A percentile compares a stretch with the other conserved stretches of the same genome.
Conservation (phyloP, 2,329 filamentous ascomycete genomes). For the Pseudogymnoascus sp. region DNA sequence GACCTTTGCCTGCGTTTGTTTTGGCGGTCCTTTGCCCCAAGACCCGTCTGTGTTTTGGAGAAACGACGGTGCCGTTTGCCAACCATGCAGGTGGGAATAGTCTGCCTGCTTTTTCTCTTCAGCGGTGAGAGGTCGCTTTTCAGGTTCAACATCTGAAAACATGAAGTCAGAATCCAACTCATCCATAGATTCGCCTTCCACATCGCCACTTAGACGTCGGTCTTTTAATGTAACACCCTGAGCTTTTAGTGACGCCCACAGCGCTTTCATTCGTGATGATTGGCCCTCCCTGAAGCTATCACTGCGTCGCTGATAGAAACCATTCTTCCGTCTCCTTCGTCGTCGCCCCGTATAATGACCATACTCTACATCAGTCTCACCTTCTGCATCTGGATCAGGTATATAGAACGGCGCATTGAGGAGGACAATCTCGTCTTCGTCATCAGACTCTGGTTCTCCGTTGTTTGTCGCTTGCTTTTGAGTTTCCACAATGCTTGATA, state of each 20-base stretch:
- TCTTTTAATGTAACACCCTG: slow-evolving; percentile 6
- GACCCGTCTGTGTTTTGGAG: slow-evolving; percentile 3
- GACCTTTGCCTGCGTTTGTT: background rate
- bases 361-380: slow-evolving; percentile 3
- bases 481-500: slow-evolving; percentile 3
- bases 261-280: background rate
- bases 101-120: background rate
- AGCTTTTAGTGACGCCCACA: slow-evolving; percentile 1
- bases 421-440: background rate
- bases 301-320: background rate
- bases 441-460: background rate
- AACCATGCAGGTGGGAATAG: slow-evolving; percentile 11
- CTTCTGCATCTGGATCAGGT: slow-evolving; percentile 3
- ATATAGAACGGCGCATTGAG: slow-evolving; percentile 12
- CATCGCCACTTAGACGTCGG: background rate
- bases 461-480: background rate
- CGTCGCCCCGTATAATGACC: background rate
- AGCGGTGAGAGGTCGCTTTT: background rate
- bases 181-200: background rate
- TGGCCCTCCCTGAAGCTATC: slow-evolving; percentile 7
- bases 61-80: slow-evolving; percentile 16
- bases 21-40: slow-evolving; percentile 12
- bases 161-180: background rate
- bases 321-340: background rate
- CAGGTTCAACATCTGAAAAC: background rate